Evolutionary conservation across 1,139 yeast species (phyloP), one percentile per base, ranked within the genome.

Genomic region (Maudiozyma humilis): DNA sequence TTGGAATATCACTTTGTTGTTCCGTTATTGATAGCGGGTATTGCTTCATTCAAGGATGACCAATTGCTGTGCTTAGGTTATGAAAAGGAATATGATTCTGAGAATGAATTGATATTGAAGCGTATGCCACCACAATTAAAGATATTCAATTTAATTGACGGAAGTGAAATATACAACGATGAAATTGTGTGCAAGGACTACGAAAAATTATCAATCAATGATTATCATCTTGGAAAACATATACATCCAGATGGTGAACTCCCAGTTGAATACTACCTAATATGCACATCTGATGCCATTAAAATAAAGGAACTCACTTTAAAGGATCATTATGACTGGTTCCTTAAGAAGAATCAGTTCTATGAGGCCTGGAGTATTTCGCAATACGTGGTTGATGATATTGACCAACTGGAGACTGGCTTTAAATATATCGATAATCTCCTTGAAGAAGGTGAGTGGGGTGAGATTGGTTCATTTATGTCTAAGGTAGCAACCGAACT

Each of bases 221-320:
- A 91, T 59, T 85, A 82, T 56, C 79, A 76, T 49, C 63, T 89
- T 40, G 75, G 78, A 0, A 73, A 73, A 41, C 73, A 72, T 57
- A 66, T 72, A 15, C 64, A 66, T 6, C 54, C 50, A 15, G 42
- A 49, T 13, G 42, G 41, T 3, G 23, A 34, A n/a, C 27, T 58
- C 3, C 46, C 51, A 4, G 67, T 75, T 0, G 67, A 70, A 36
- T 86, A 83, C 66, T 83, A 72, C 52, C 70, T 91, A 17, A 70
- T 89, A 6, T 79, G 93, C 59, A 87, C 96, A 0, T 77, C 77
- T 43, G 97, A 88, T 64, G 89, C 82, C 1, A 84, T 91, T 2
- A 68, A 79, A 13, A 89, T 89, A 0, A 75, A 79, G 52, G 88
- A 82, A 51, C 70, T 82, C 23, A 80, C 78, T 49, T 62, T 83